Conservation (phyloP, 352 stramenopile species). For the Pythium oligandrum region DNA sequence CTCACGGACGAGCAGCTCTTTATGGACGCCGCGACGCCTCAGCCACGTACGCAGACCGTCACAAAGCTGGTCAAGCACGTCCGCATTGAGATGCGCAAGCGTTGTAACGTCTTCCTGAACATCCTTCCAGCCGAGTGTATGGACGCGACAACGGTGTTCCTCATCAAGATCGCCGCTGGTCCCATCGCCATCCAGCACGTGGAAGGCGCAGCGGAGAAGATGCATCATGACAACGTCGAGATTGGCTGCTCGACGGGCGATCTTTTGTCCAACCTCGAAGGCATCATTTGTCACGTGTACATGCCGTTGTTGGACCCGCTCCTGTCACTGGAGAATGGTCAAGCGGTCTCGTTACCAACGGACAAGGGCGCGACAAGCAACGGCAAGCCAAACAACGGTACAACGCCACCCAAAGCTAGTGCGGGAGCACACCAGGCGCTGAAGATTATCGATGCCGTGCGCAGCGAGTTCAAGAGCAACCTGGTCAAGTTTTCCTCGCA, state of each 20-base stretch:
- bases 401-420: slow-evolving; percentile 7
- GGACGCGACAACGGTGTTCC: slow-evolving; percentile 63
- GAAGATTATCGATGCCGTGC: slow-evolving; percentile 78
- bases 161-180: slow-evolving; percentile 67
- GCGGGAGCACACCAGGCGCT: slow-evolving; percentile 43
- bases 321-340: slow-evolving; percentile 27
- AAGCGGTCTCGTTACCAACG: slow-evolving; percentile 7
- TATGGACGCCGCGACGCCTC: slow-evolving; percentile 32
- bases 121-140: slow-evolving; percentile 52
- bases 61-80: slow-evolving; percentile 43
- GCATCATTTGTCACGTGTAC: slow-evolving; percentile 87
- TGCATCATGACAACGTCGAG: slow-evolving; percentile 70
- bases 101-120: slow-evolving; percentile 71
- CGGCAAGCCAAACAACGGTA: not conserved
- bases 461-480: slow-evolving; percentile 89
- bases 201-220: slow-evolving; percentile 31
- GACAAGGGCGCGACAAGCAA: not conserved
- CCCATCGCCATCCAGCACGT: slow-evolving; percentile 36
- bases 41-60: slow-evolving; percentile 28
- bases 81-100: slow-evolving; percentile 42
- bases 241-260: slow-evolving; percentile 87
- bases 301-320: slow-evolving; percentile 82
- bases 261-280: slow-evolving; percentile 77
- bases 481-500: slow-evolving; percentile 91
- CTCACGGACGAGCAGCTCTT: slow-evolving; percentile 74